These are phyloP conservation scores for Claviceps sp. DNA, from an alignment of 2,329 filamentous ascomycete species.

Conservation along the genomic window DNA sequence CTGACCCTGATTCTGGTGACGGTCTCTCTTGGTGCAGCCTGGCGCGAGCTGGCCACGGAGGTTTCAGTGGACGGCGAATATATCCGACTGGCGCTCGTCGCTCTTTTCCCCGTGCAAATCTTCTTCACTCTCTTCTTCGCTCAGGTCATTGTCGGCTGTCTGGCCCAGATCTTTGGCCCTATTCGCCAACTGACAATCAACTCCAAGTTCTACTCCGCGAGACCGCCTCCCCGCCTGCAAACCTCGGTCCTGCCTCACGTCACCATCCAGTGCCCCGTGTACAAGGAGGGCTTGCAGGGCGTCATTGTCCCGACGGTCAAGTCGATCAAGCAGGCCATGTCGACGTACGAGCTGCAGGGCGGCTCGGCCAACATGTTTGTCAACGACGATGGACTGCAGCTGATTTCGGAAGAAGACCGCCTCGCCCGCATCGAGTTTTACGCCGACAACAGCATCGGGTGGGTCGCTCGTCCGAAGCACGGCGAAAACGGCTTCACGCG, in stretches of 20 bases:
- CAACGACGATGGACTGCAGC: slow-evolving; percentile 62
- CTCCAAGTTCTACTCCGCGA: slow-evolving; percentile 71
- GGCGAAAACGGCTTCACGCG: slow-evolving; percentile 49
- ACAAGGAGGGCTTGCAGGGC: slow-evolving; percentile 65
- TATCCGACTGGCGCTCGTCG: slow-evolving; percentile 49
- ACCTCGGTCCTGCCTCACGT: slow-evolving; percentile 50
- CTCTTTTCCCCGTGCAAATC: slow-evolving; percentile 55
- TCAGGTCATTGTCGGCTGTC: slow-evolving; percentile 63
- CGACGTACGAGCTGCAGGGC: slow-evolving; percentile 63
- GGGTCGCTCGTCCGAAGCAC: slow-evolving; percentile 53
- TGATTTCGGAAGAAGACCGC: slow-evolving; percentile 49
- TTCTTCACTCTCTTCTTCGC: slow-evolving; percentile 76
- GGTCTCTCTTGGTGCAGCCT: slow-evolving; percentile 54
- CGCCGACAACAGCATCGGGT: slow-evolving; percentile 55
- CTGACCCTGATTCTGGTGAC: slow-evolving; percentile 54
- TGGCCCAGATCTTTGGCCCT: slow-evolving; percentile 65
- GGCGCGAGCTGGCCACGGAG: slow-evolving; percentile 56
- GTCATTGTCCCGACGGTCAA: slow-evolving; percentile 69
- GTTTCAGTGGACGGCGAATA: slow-evolving; percentile 50
- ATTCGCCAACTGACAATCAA: slow-evolving; percentile 60
- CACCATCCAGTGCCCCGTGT: slow-evolving; percentile 78
- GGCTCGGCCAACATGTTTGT: slow-evolving; percentile 68
- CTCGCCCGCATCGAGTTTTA: slow-evolving; percentile 54
- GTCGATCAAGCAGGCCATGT: slow-evolving; percentile 66
- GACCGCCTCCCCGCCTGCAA: slow-evolving; percentile 49